phyloP scores from a whole-genome alignment of 2,329 filamentous ascomycete species.

The Pseudogymnoascus sp. region DNA sequence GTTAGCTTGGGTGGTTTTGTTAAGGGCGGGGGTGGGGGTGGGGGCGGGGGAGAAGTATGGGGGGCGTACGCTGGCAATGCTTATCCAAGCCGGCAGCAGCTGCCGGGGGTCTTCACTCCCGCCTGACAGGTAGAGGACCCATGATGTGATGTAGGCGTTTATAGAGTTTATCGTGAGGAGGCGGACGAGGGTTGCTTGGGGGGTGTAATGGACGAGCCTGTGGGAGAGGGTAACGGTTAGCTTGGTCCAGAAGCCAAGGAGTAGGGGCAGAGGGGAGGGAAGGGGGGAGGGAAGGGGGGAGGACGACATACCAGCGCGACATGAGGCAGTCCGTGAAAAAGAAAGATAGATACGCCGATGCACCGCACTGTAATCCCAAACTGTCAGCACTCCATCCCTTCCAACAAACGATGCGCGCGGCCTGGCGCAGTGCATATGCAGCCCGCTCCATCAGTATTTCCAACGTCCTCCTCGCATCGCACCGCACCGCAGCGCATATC shows the following conservation, averaged over 20 bases:
- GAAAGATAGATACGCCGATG: slow-evolving; percentile 70
- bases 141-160: slow-evolving; percentile 67
- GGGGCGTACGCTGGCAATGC: too few species aligned
- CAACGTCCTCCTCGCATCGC: neutral
- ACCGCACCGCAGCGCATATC: too few species aligned
- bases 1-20: too few species aligned
- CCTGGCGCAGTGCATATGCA: neutral
- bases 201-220: slow-evolving; percentile 80
- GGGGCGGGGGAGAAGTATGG: too few species aligned
- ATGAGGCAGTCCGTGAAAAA: slow-evolving; percentile 80
- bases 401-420: neutral
- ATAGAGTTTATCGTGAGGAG: slow-evolving; percentile 66
- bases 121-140: slow-evolving; percentile 60
- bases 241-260: too few species aligned
- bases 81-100: slow-evolving; percentile 59
- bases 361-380: slow-evolving; percentile 50
- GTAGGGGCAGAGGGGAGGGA: neutral
- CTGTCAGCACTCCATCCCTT: neutral
- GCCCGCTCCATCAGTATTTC: neutral
- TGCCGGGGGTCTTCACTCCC: slow-evolving; percentile 62
- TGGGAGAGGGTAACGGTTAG: slow-evolving; percentile 25
- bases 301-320: slow-evolving; percentile 59
- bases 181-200: slow-evolving; percentile 70
- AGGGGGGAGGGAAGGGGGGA: neutral
- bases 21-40: too few species aligned